Conservation (phyloP, 139 green algal species). For the Volvox reticuliferus region DNA sequence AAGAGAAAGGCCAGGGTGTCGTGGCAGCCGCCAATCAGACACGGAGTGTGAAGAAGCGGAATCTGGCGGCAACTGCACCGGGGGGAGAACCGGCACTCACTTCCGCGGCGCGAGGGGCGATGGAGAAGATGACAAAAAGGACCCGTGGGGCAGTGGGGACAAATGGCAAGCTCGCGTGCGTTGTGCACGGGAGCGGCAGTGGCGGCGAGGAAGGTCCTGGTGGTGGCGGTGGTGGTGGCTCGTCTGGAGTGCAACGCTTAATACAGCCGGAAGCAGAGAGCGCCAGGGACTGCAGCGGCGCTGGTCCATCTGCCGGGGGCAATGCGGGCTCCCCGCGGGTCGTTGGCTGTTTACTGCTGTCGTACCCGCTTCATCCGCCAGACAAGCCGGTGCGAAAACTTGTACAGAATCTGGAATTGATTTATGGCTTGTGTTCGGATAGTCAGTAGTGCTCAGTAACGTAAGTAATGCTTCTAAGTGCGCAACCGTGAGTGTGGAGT, state of each 20-base stretch:
- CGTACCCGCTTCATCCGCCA: conserved; percentile 72
- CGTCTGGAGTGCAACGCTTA: background rate
- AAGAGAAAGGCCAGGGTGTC: background rate
- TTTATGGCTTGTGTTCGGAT: too few species aligned
- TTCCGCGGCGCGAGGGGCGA: background rate
- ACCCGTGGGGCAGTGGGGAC: background rate
- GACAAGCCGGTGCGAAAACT: conserved; percentile 54
- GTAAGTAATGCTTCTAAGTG: too few species aligned
- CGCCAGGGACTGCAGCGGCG: background rate
- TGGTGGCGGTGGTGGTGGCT: background rate
- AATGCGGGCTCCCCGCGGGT: background rate
- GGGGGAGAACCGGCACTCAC: too few species aligned
- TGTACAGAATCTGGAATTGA: too few species aligned
- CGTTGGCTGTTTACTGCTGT: conserved; percentile 57
- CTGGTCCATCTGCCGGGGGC: background rate
- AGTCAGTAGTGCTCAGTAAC: too few species aligned
- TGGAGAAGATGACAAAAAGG: background rate
- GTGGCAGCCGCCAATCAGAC: background rate
- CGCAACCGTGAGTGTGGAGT: too few species aligned
- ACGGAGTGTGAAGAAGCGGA: background rate
- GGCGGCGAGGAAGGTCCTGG: too few species aligned
- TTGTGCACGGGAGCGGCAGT: too few species aligned
- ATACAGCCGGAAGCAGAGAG: too few species aligned
- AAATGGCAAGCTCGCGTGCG: too few species aligned
- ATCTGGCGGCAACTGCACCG: too few species aligned